Evolutionary conservation across 371 early-diverging fungal species (phyloP).

Genomic region (Zychaea mexicana): DNA sequence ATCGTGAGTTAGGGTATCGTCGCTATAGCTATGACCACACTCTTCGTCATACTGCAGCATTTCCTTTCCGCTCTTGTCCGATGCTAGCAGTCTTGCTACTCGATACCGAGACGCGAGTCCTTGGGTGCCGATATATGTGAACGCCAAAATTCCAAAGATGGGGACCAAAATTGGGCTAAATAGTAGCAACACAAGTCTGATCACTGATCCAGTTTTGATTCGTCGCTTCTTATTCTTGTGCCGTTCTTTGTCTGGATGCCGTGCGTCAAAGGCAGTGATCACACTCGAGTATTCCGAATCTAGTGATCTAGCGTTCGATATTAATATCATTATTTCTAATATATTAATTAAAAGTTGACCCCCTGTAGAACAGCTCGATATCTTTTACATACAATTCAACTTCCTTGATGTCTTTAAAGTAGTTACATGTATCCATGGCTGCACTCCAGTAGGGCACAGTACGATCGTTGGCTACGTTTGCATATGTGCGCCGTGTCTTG

Average conservation of each 20-base stretch:
- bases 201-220: neutral
- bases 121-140: constrained; percentile 26
- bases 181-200: neutral
- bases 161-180: constrained; percentile 24
- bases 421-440: constrained; percentile 54
- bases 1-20: neutral
- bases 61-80: neutral
- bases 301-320: constrained; percentile 7
- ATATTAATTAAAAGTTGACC: no score
- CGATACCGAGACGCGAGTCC: constrained; percentile 32
- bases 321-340: no score
- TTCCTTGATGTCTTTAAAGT: constrained; percentile 44
- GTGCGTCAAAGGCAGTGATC: constrained; percentile 10
- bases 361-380: neutral
- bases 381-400: constrained; percentile 41
- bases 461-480: constrained; percentile 73
- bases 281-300: constrained; percentile 16
- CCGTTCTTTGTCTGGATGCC: neutral
- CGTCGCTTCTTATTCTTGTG: neutral
- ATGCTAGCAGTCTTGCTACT: constrained; percentile 16
- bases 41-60: neutral
- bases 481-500: constrained; percentile 55
- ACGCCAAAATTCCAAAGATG: constrained; percentile 10
- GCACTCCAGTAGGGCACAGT: constrained; percentile 73
- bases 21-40: neutral